These are phyloP conservation scores for Paramecium pentaurelia DNA, from an alignment of 73 alveolate genomes.

Conservation along the genomic window DNA sequence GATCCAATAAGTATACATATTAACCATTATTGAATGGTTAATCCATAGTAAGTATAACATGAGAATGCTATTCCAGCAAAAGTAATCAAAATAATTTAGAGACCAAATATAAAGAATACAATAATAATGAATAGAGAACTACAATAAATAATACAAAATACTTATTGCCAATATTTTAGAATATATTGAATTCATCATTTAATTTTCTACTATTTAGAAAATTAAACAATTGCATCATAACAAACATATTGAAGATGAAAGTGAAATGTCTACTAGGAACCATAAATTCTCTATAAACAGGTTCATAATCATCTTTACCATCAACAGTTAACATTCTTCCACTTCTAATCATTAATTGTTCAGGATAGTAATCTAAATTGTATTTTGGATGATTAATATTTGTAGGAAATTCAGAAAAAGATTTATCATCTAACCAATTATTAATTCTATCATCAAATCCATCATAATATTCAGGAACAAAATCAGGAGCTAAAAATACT, in stretches of 20 bases:
- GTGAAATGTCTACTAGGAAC: slow-evolving; percentile 92
- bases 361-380: slow-evolving; percentile 11
- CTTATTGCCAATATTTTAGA: not conserved
- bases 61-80: not conserved
- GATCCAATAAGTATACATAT: not conserved
- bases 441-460: slow-evolving; percentile 55
- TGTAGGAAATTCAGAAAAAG: not conserved
- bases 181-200: slow-evolving; percentile 79
- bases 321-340: slow-evolving; percentile 67
- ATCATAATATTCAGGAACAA: slow-evolving; percentile 78
- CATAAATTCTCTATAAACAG: slow-evolving; percentile 50
- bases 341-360: not conserved
- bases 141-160: not conserved
- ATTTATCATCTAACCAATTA: not conserved
- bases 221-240: slow-evolving; percentile 80
- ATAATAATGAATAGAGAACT: not conserved
- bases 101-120: not conserved
- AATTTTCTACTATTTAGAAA: slow-evolving; percentile 84
- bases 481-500: slow-evolving; percentile 73
- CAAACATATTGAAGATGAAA: slow-evolving; percentile 83
- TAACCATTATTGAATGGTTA: not conserved
- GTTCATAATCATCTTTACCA: slow-evolving; percentile 73
- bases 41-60: not conserved
- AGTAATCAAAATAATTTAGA: not conserved
- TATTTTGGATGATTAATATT: slow-evolving; percentile 33